Evolutionary conservation across 805 yeast species (phyloP).

Genomic region (Saccharomyces paradoxus): DNA sequence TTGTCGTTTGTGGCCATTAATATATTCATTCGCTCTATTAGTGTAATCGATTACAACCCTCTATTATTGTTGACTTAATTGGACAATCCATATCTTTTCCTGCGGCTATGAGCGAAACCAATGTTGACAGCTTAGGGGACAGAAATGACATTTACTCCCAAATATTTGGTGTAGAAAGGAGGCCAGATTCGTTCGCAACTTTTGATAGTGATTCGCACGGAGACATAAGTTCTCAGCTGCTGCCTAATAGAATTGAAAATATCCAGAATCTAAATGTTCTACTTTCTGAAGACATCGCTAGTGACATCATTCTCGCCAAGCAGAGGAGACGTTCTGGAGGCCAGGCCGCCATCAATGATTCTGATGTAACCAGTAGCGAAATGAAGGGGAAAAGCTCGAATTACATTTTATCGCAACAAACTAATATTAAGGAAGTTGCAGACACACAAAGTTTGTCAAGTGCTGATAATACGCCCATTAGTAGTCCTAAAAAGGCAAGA

Average conservation of each 20-base stretch:
- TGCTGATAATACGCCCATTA: conserved; percentile 19
- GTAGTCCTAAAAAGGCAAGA: conserved; percentile 15
- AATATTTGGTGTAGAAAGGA: conserved; percentile 24
- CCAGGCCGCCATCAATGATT: not conserved
- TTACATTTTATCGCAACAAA: conserved; percentile 16
- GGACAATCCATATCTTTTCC: not conserved
- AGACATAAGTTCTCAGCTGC: not conserved
- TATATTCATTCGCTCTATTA: not conserved
- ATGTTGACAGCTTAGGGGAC: conserved; percentile 4
- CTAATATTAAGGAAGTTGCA: conserved; percentile 22
- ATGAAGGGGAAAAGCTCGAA: conserved; percentile 3
- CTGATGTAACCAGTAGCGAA: not conserved
- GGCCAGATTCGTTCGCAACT: conserved; percentile 10
- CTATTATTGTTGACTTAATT: not conserved
- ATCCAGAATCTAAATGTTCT: conserved; percentile 16
- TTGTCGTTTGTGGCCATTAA: not conserved
- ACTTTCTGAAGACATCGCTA: conserved; percentile 15
- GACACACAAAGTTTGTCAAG: conserved; percentile 27
- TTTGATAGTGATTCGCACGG: not conserved
- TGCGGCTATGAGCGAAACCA: not conserved
- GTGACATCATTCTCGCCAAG: conserved; percentile 9
- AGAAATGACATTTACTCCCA: conserved; percentile 19
- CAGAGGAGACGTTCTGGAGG: not conserved
- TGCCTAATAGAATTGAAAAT: conserved; percentile 20
- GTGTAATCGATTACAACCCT: not conserved